Evolutionary conservation across 768 basidiomycete species (phyloP), one percentile per base, ranked within the genome.

Genomic region (Rhizopogon salebrosus): DNA sequence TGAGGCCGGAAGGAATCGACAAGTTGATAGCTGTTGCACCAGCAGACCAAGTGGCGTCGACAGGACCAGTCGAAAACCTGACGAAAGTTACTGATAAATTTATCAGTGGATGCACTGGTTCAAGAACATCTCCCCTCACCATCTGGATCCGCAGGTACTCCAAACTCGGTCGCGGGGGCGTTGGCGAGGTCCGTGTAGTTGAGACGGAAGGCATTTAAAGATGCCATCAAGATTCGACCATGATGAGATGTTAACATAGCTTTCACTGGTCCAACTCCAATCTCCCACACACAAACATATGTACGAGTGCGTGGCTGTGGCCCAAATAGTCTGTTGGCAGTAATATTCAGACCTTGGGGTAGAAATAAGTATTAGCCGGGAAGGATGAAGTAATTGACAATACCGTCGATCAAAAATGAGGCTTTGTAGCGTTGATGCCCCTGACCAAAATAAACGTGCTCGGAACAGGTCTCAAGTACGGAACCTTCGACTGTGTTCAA

Each of bases 261-360:
- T 60, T 82, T 84, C 42, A 90, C 63, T 31, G 75, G 64, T 6
- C 92, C 92, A 16, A 93, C 34, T n/a, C 71, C 71, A 41, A 95
- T 80, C 62, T 95, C 92, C 95, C 95, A 98, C 13, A 97, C 79
- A 64, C 95, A 98, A 5, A 95, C 73, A 62, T 98, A 98, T 1
- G 92, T 85, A 2, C 88, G 70, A 0, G 89, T 89, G 3, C 81
- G 79, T 6, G 95, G 95, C 53, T 84, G 82, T 11, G 91, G 90
- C 7, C 95, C 95, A 62, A 97, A 95, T 10, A 98, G 72, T 23
- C 95, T 83, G 63, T 97, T 81, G 1, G 90, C 86, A 13, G 83
- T 81, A 43, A 98, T 80, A 55, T 90, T 80, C 58, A 95, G 66
- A 10, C 88, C 91, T 89, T 56, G n/a, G 6, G 20, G 20, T 29